These are phyloP conservation scores for Penicillium pulvis DNA, from an alignment of 495 filamentous ascomycete genomes.

Conservation along the genomic window DNA sequence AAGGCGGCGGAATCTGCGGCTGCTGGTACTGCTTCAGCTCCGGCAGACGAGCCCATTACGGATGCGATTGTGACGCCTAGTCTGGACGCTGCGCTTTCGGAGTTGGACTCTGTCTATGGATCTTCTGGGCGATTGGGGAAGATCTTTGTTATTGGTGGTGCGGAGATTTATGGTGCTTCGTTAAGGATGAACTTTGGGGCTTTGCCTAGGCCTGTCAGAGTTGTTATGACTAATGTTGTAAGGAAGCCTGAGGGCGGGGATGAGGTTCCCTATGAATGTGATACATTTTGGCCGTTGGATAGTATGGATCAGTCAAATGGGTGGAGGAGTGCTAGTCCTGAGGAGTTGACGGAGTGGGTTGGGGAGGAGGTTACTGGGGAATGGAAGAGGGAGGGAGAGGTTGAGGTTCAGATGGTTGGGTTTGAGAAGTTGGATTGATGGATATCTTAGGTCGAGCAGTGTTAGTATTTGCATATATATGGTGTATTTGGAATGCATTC, in stretches of 20 bases:
- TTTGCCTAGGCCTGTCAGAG: conserved; percentile 31
- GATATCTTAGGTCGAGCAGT: not conserved
- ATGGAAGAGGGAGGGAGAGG: conserved; percentile 45
- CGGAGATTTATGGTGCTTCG: conserved; percentile 76
- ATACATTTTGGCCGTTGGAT: conserved; percentile 79
- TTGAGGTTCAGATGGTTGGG: conserved; percentile 48
- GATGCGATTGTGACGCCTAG: conserved; percentile 42
- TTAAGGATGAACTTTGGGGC: conserved; percentile 41
- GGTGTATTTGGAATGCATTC: not conserved
- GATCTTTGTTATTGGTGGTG: conserved; percentile 88
- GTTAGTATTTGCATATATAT: not conserved
- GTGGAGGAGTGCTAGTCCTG: conserved; percentile 40
- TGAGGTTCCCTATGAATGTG: conserved; percentile 75
- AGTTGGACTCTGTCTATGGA: conserved; percentile 31
- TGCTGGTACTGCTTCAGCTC: too few relatives aligned
- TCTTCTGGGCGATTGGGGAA: conserved; percentile 37
- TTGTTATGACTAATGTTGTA: conserved; percentile 51
- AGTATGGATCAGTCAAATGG: conserved; percentile 28
- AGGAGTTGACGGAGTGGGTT: conserved; percentile 47
- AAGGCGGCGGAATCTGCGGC: conserved; percentile 13
- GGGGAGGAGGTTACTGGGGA: conserved; percentile 43
- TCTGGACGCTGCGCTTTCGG: conserved; percentile 60
- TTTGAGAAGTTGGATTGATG: conserved; percentile 34
- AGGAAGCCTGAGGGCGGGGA: conserved; percentile 46
- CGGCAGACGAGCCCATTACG: conserved; percentile 26